Conservation (phyloP, 106 monocot genomes). For the Narthecium ossifragum region DNA sequence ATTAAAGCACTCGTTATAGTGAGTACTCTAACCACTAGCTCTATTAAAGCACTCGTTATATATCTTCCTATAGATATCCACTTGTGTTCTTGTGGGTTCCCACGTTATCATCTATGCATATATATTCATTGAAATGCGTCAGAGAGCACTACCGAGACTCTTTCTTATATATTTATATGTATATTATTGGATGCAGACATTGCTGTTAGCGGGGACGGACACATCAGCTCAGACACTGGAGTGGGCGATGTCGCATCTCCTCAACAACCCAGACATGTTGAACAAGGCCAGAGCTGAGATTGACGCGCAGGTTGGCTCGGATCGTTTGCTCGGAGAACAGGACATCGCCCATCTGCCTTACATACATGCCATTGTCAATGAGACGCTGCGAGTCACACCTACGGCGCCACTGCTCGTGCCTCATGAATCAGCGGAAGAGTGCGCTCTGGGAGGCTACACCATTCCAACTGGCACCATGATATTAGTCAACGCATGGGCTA, state of each 20-base stretch:
- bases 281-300: background rate
- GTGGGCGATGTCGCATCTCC: background rate
- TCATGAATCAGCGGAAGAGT: conserved; percentile 1
- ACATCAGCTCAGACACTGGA: background rate
- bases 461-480: conserved; percentile 3
- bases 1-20: conserved; percentile 26
- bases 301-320: background rate
- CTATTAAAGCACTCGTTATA: too few relatives aligned
- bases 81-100: too few relatives aligned
- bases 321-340: background rate
- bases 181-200: background rate
- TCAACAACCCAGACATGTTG: conserved; percentile 6
- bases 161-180: too few relatives aligned
- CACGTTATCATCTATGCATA: too few relatives aligned
- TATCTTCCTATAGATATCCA: too few relatives aligned
- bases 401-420: conserved; percentile 4
- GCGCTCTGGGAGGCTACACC: background rate
- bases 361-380: background rate
- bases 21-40: too few relatives aligned
- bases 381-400: conserved; percentile 10
- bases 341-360: conserved; percentile 4
- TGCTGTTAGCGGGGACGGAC: conserved; percentile 9
- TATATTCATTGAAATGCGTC: too few relatives aligned
- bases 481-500: background rate
- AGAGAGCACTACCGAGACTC: too few relatives aligned